Percentiles rank a stretch among this genome's conserved stretches.
These are phyloP conservation scores for Gossypium anomalum DNA, from an alignment of 345 rosid genomes.

Conservation along the genomic window DNA sequence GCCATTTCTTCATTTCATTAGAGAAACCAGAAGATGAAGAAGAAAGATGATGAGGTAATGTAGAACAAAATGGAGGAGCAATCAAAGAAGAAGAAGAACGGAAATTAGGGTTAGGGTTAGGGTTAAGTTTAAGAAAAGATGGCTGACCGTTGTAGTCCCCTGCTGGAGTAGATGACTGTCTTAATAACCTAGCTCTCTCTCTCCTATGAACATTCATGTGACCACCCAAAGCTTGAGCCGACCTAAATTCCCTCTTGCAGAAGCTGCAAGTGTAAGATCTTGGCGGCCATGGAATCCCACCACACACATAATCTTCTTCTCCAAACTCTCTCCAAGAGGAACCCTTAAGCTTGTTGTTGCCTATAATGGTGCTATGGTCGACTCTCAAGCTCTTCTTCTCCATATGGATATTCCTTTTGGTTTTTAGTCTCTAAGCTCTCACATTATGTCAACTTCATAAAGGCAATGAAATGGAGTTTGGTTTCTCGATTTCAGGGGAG, in stretches of 20 bases:
- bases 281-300: constrained; percentile 87
- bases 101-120: constrained; percentile 61
- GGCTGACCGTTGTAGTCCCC: constrained; percentile 36
- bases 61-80: constrained; percentile 27
- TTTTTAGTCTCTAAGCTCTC: neutral
- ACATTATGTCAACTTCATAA: constrained; percentile 13
- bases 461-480: neutral
- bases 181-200: constrained; percentile 81
- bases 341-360: constrained; percentile 28
- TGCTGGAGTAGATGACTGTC: constrained; percentile 60
- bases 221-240: constrained; percentile 97
- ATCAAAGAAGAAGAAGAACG: constrained; percentile 32
- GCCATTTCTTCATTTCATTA: constrained; percentile 26
- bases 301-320: constrained; percentile 41
- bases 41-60: constrained; percentile 36
- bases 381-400: constrained; percentile 37
- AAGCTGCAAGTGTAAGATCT: constrained; percentile 91
- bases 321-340: constrained; percentile 36
- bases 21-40: constrained; percentile 34
- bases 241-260: constrained; percentile 90
- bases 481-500: neutral
- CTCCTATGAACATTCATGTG: constrained; percentile 96
- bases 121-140: constrained; percentile 49
- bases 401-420: constrained; percentile 23
- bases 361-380: constrained; percentile 13